Evolutionary conservation across 176 grass and related monocot species (phyloP), one percentile per base, ranked within the genome.

Genomic region (Typha latifolia): DNA sequence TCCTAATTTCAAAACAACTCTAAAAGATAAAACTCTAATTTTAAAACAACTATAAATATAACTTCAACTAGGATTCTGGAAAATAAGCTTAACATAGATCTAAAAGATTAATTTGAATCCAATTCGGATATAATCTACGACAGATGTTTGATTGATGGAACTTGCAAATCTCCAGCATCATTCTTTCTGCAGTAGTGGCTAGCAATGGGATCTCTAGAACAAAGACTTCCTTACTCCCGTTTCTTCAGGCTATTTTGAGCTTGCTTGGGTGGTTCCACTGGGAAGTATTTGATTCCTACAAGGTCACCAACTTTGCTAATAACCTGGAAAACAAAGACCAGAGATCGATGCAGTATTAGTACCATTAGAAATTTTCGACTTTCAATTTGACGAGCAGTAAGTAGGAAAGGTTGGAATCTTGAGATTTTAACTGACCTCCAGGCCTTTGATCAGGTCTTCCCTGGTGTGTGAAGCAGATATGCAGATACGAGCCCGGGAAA

Each of bases 291-390:
- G 84, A 96, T 96, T 72, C 85, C 91, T 22, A 96, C 75, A 19
- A 91, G 92, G 72, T 96, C 85, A 71, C 92, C 92, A 74, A 96
- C 85, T 86, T 96, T 91, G 82, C 87, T 96, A 68, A 96, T 88
- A 66, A 96, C 92, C 92, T 96, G 75, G 63, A 79, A 57, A 22
- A 59, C 7, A 10, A 64, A 48, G n/a, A 14, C 12, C 15, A 21
- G 21, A 64, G 49, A 16, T 14, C 13, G 22, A 27, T 12, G 22
- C 2, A 15, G 23, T 64, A 12, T 48, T n/a, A 61, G 20, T 48
- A n/a, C 3, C 37, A 43, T 43, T 43, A 43, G 37, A 43, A 43
- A 6, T 43, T 29, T 43, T 43, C 37, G 10, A 43, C 37, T 43
- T 43, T 43, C 27, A 43, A 43, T 34, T 22, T 15, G 20, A 57